Base-by-base conservation (phyloP, 1,139 yeast genomes). In the Scheffersomyces stambukii region DNA sequence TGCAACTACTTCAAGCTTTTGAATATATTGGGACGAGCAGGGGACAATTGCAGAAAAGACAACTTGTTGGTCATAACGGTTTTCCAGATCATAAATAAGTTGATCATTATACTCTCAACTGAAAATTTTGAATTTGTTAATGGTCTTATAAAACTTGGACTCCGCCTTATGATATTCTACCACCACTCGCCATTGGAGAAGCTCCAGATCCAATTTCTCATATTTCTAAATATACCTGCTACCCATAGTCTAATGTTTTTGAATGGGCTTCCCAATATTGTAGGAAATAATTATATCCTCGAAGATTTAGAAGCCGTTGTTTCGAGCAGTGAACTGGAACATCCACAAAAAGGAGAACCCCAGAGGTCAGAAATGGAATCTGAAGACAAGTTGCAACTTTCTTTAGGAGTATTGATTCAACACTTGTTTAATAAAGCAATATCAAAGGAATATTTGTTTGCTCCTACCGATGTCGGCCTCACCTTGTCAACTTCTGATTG, bases 61-160 rank as follows among this genome's bases (percentile, higher is more conserved):
- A 47, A 38, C 25, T 32, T 45, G 4, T 30, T 54, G 11, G 38
- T 52, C 7, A 41, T 56, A 3, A 36, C 42, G 4, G 36, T 63
- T 2, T 54, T 69, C 30, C 50, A 44, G 29, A 52, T 70, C 10
- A 48, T 69, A 17, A 70, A 70, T 41, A 59, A 59, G 30, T 41
- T 61, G 6, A 37, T 67, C n/a, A 37, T 57, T 2, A 42, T 50
- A 5, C 34, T 59, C 4, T 45, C 67, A 1, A 57, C 64, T 0
- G 51, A 54, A 13, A 58, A 70, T 41, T 37, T 56, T 6, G 38
- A 45, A 15, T 46, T 56, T 25, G 52, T 62, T 10, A 48, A 57
- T 36, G 45, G 46, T 23, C 38, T 67, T 9, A 52, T 56, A 12
- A 44, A 45, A 21, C 18, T 65, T 2, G 75, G 72, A 0, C 22